Percentiles rank a stretch among this genome's conserved stretches.
Conservation (phyloP, 2,329 filamentous ascomycete genomes). For the Ambrosiella cleistominuta region DNA sequence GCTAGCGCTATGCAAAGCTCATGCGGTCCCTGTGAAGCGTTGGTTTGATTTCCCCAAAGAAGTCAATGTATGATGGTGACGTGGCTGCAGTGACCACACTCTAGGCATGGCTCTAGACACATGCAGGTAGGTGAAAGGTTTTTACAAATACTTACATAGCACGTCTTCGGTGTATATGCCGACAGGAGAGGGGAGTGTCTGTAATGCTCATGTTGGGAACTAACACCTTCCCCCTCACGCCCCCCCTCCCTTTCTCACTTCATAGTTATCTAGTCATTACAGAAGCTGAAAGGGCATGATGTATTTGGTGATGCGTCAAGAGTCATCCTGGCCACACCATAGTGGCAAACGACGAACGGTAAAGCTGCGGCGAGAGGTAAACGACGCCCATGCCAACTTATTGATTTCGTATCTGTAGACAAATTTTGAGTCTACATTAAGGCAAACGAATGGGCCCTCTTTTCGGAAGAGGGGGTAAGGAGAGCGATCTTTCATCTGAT, state of each 20-base stretch:
- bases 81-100: not conserved
- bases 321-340: not conserved
- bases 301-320: not conserved
- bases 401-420: not conserved
- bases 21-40: too few species aligned
- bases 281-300: not conserved
- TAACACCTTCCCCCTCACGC: too few species aligned
- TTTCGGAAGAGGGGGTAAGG: too few species aligned
- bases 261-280: not conserved
- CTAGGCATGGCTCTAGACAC: not conserved
- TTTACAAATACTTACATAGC: not conserved
- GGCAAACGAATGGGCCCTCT: too few species aligned
- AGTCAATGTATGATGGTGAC: too few species aligned
- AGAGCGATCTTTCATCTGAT: too few species aligned
- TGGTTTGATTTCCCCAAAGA: too few species aligned
- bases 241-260: not conserved
- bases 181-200: not conserved
- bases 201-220: not conserved
- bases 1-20: not conserved
- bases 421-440: not conserved
- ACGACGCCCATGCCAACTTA: not conserved
- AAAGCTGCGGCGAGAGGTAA: not conserved
- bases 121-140: not conserved
- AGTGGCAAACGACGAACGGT: not conserved
- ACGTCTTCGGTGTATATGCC: not conserved